Evolutionary conservation across 495 filamentous ascomycete genomes (phyloP), one percentile per base, ranked within the genome.

Genomic region (Evernia prunastri): DNA sequence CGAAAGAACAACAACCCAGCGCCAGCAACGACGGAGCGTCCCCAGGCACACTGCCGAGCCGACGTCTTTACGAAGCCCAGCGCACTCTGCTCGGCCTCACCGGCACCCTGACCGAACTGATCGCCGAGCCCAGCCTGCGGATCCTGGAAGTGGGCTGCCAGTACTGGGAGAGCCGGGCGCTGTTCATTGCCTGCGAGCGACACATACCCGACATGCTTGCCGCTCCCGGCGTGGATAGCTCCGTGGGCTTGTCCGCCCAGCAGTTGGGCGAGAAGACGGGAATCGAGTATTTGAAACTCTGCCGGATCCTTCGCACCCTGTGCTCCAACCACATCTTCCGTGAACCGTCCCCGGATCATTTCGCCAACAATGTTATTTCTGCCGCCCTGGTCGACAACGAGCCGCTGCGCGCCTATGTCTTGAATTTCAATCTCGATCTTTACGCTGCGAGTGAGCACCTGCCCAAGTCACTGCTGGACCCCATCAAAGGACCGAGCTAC

Each of bases 331-430:
- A 75, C 45, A 59, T 77, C 29, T 76, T 77, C 63, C 8, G 61
- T 20, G 70, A 76, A 53, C 58, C 64, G 0, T 61, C 39, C 1
- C 57, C 69, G 12, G 68, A 73, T 53, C 15, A 42, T 3, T 77
- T 74, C 47, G 68, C 74, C 18, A 77, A 77, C 60, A 76, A 77
- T 62, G 56, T 56, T 17, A 72, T 76, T 17, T 75, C 73, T 13
- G 63, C 63, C 40, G 66, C 70, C 2, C 56, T 76, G 17, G 71
- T 74, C 0, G 59, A 63, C 5, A 76, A 77, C 37, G 73, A 75
- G 49, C 68, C 66, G 0, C 47, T 77, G 25, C 67, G 71, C 11
- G 73, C 76, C 20, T 74, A 75, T 60, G 64, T 76, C 15, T 56
- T 70, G 58, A 58, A 70, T 11, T 72, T 68, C 45, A 69, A 65